Conservation (phyloP, 805 yeast genomes). For the Saccharomyces paradoxus region DNA sequence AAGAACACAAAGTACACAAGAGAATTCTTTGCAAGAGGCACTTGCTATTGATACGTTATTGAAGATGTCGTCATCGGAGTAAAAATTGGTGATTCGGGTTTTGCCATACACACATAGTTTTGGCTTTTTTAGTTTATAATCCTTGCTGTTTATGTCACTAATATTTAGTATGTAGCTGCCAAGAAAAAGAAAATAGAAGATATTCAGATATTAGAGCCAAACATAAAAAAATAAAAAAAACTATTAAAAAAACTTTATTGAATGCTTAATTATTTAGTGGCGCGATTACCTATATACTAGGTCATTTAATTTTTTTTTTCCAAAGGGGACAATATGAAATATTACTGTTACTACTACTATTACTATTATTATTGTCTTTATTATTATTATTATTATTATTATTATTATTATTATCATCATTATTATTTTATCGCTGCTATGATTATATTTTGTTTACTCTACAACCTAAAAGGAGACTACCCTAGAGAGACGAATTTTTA, state of each 20-base stretch:
- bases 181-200: neutral
- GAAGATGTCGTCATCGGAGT: neutral
- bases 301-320: neutral
- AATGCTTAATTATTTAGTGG: neutral
- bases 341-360: neutral
- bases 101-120: neutral
- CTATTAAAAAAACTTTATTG: neutral
- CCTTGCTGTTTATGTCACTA: neutral
- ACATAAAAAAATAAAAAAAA: neutral
- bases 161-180: neutral
- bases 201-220: neutral
- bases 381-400: neutral
- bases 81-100: neutral
- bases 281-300: neutral
- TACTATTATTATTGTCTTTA: neutral
- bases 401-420: neutral
- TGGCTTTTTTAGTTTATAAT: neutral
- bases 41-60: neutral
- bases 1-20: neutral
- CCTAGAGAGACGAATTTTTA: neutral
- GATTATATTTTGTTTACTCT: neutral
- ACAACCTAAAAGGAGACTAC: neutral
- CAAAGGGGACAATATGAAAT: neutral
- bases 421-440: neutral
- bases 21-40: neutral